A percentile compares a stretch with the other conserved stretches of the same genome.
Conservation (phyloP, 2,329 filamentous ascomycete species). For the Fusarium armeniacum region DNA sequence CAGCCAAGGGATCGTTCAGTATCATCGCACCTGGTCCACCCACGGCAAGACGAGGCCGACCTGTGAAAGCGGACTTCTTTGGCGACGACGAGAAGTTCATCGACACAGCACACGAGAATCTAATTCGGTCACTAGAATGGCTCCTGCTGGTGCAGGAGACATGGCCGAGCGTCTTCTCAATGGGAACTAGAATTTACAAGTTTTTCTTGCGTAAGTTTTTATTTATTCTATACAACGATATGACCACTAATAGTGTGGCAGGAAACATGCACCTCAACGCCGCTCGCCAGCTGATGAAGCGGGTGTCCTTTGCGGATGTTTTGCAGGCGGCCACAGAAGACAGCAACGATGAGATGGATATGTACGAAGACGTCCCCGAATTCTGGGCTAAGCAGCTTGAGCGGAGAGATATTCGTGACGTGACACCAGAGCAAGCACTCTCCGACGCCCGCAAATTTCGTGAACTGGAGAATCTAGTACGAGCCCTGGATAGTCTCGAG, state of each 20-base stretch:
- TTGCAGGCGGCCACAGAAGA: conserved; percentile 59
- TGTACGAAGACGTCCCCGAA: conserved; percentile 56
- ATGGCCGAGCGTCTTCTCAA: conserved; percentile 77
- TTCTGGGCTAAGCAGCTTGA: conserved; percentile 59
- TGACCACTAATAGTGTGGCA: conserved; percentile 48
- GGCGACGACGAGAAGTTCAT: conserved; percentile 69
- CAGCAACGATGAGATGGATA: conserved; percentile 55
- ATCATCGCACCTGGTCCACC: conserved; percentile 62
- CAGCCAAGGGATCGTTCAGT: conserved; percentile 62
- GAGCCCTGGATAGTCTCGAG: conserved; percentile 76
- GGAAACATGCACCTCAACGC: conserved; percentile 67
- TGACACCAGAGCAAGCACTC: conserved; percentile 60
- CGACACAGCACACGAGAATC: conserved; percentile 73
- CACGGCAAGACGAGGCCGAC: conserved; percentile 64
- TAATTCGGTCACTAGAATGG: conserved; percentile 89
- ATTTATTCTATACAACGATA: background rate
- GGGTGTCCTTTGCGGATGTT: conserved; percentile 65
- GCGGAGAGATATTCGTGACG: conserved; percentile 54
- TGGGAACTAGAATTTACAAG: conserved; percentile 81
- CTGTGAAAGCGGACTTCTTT: conserved; percentile 79
- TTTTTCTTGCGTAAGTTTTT: conserved; percentile 81
- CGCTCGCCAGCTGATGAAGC: conserved; percentile 66
- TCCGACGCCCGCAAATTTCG: conserved; percentile 73
- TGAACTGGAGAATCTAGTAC: conserved; percentile 77
- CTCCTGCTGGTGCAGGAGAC: conserved; percentile 79